Percentiles rank a stretch among this genome's conserved stretches.
Conservation (phyloP, 371 early-diverging fungal species). For the Zancudomyces culisetae region DNA sequence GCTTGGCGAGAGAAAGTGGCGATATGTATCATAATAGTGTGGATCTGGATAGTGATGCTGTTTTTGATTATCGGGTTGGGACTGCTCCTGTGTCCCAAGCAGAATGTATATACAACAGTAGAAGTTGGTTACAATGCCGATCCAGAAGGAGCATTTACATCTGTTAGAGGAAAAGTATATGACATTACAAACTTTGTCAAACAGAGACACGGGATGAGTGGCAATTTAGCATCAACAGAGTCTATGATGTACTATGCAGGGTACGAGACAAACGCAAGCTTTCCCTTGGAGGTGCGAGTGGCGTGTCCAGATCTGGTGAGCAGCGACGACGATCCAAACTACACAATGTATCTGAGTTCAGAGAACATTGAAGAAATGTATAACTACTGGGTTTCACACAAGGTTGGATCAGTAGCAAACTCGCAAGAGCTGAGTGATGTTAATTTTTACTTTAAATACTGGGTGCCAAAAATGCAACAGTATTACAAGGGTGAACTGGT, state of each 20-base stretch:
- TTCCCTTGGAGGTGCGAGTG: conserved; percentile 30
- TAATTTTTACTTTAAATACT: conserved; percentile 22
- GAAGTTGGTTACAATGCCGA: conserved; percentile 14
- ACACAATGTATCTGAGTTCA: conserved; percentile 10
- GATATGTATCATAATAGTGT: conserved; percentile 69
- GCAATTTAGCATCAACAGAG: conserved; percentile 25
- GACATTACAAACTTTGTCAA: conserved; percentile 47
- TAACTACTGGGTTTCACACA: conserved; percentile 11
- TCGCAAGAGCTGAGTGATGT: conserved; percentile 9
- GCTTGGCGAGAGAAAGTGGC: conserved; percentile 96
- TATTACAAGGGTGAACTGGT: conserved; percentile 29
- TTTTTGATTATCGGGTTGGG: conserved; percentile 83
- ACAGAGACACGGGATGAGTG: conserved; percentile 30
- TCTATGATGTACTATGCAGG: conserved; percentile 32
- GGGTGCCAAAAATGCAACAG: conserved; percentile 25
- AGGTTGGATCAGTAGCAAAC: conserved; percentile 8
- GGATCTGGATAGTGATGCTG: conserved; percentile 56
- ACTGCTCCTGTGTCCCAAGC: conserved; percentile 58
- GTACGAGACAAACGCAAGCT: conserved; percentile 33
- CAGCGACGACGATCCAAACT: conserved; percentile 13
- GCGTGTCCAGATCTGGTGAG: conserved; percentile 32
- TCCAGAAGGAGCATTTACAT: conserved; percentile 31
- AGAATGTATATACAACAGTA: conserved; percentile 31
- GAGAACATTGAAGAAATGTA: conserved; percentile 10
- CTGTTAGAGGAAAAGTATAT: conserved; percentile 54